Conservation (phyloP, 2,329 filamentous ascomycete species). For the Colletotrichum cereale region DNA sequence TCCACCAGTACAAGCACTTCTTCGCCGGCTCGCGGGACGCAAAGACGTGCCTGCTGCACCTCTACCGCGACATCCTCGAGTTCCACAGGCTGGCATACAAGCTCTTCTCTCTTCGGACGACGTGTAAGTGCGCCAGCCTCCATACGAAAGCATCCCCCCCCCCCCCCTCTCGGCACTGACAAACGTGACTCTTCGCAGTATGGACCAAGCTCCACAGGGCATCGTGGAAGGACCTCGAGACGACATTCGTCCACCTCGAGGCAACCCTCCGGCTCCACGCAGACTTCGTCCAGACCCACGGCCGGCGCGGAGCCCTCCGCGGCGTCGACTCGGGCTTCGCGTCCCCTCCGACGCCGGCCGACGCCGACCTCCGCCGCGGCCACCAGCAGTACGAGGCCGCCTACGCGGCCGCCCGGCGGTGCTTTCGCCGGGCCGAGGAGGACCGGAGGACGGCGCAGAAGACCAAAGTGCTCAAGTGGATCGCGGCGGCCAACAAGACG, state of each 20-base stretch:
- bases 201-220: constrained; percentile 32
- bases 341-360: not conserved
- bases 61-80: constrained; percentile 30
- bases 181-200: constrained; percentile 8
- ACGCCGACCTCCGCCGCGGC: not conserved
- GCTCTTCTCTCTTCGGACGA: constrained; percentile 21
- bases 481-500: constrained; percentile 13
- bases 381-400: not conserved
- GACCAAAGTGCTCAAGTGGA: constrained; percentile 19
- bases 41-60: constrained; percentile 16
- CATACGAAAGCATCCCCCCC: not conserved
- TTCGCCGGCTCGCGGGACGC: constrained; percentile 1
- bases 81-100: constrained; percentile 28
- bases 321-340: constrained; percentile 20
- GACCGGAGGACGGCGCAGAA: constrained; percentile 7
- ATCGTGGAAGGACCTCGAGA: constrained; percentile 27
- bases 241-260: constrained; percentile 21
- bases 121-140: constrained; percentile 28
- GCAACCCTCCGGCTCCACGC: constrained; percentile 9
- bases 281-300: constrained; percentile 4
- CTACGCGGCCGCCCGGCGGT: not conserved
- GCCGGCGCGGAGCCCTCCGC: not conserved
- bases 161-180: not conserved
- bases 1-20: constrained; percentile 10
- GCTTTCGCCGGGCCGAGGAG: not conserved